Conservation (phyloP, 345 rosid genomes). For the Reutealis trisperma region DNA sequence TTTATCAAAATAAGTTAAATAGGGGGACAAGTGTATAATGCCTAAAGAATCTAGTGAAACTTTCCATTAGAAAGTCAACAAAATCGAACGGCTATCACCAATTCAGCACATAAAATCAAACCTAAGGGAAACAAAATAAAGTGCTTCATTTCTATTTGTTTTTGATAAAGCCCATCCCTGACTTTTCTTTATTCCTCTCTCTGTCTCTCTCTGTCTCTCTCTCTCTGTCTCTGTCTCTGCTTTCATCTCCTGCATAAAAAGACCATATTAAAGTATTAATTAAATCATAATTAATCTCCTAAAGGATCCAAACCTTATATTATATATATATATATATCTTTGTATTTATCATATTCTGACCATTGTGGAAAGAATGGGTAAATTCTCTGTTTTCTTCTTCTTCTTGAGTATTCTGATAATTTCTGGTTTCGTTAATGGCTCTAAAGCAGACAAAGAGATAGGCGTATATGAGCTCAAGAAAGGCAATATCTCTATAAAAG, state of each 20-base stretch:
- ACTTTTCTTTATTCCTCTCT: no score
- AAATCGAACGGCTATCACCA: not conserved
- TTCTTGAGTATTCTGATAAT: not conserved
- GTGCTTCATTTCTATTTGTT: no score
- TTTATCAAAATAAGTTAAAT: not conserved
- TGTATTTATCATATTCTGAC: not conserved
- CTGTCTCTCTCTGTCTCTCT: no score
- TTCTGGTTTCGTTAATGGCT: constrained; percentile 1
- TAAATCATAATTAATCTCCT: not conserved
- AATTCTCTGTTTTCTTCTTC: not conserved
- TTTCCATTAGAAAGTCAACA: not conserved
- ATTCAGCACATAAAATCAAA: not conserved
- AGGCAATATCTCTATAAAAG: constrained; percentile 59
- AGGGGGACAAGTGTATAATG: not conserved
- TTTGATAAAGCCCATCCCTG: not conserved
- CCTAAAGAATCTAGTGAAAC: not conserved
- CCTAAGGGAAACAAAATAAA: no score
- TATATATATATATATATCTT: not conserved
- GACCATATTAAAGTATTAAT: no score
- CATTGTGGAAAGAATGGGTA: constrained; percentile 6
- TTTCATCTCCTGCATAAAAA: no score
- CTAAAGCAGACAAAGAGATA: constrained; percentile 15
- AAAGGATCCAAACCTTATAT: not conserved
- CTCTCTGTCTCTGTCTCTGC: no score
- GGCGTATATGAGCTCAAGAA: constrained; percentile 69